Evolutionary conservation across 1,139 yeast species (phyloP).

Genomic region (Debaryomyces subglobosus): DNA sequence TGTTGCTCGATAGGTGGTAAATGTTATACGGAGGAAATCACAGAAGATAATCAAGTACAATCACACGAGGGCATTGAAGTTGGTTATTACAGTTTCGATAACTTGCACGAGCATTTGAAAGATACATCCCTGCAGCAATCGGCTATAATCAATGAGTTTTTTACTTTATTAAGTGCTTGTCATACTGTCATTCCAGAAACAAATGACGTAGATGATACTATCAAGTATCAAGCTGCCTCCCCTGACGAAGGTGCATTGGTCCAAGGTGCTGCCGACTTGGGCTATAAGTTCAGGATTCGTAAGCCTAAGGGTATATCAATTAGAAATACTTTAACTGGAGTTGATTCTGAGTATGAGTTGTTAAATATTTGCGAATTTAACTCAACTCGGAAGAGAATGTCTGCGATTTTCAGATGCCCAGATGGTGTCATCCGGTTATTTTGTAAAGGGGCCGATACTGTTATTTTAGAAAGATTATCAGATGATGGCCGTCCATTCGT

Average conservation of each 20-base stretch:
- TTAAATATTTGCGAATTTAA: constrained; percentile 94
- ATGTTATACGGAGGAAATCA: constrained; percentile 85
- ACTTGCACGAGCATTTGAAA: constrained; percentile 55
- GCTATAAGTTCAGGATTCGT: constrained; percentile 82
- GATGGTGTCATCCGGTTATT: constrained; percentile 88
- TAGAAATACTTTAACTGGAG: constrained; percentile 46
- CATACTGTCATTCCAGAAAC: constrained; percentile 97
- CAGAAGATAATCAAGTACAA: constrained; percentile 83
- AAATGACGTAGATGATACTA: constrained; percentile 56
- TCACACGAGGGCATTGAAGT: constrained; percentile 77
- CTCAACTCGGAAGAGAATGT: constrained; percentile 97
- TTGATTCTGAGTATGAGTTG: constrained; percentile 61
- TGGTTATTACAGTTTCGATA: constrained; percentile 77
- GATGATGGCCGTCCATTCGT: constrained; percentile 76
- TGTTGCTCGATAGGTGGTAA: constrained; percentile 93
- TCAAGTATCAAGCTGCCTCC: constrained; percentile 97
- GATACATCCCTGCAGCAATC: constrained; percentile 51
- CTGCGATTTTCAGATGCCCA: constrained; percentile 90
- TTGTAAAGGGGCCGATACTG: constrained; percentile 98
- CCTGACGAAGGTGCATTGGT: constrained; percentile 99
- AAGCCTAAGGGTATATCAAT: constrained; percentile 83
- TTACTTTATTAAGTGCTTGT: constrained; percentile 86
- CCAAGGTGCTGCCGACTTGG: constrained; percentile 86
- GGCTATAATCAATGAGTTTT: constrained; percentile 75
- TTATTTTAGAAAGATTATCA: constrained; percentile 81